These are phyloP conservation scores for Cercospora sp. DNA, from an alignment of 2,329 filamentous ascomycete species.

Conservation along the genomic window DNA sequence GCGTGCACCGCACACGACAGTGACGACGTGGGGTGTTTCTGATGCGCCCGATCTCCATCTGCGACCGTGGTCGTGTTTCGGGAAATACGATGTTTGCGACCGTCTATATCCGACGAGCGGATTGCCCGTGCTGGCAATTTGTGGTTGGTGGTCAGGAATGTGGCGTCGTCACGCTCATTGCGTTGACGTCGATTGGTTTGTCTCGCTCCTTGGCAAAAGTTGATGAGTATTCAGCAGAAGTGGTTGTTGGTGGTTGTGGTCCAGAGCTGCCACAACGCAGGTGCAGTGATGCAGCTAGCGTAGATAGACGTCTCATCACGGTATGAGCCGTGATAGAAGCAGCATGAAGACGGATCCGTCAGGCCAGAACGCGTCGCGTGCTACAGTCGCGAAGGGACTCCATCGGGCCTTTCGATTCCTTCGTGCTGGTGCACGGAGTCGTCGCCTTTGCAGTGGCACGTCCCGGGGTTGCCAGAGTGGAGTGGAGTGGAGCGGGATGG, in stretches of 20 bases:
- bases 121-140: not conserved
- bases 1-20: not conserved
- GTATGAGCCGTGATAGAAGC: not conserved
- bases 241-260: not conserved
- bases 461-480: not conserved
- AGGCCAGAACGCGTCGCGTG: not conserved
- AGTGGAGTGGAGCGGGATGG: not conserved
- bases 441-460: not conserved
- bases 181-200: not conserved
- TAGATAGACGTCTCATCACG: not conserved
- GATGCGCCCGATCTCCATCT: not conserved
- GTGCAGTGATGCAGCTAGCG: not conserved
- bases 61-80: constrained; percentile 5
- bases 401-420: not conserved
- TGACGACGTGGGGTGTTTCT: not conserved
- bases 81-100: not conserved
- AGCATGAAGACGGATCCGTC: not conserved
- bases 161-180: not conserved
- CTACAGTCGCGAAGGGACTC: not conserved
- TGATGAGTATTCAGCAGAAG: not conserved
- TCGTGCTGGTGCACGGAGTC: not conserved
- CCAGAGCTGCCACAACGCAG: not conserved
- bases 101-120: constrained; percentile 3
- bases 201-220: not conserved
- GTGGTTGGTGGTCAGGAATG: not conserved